Conservation (phyloP, 129 eudicot species). For the Artemisia tridentata region DNA sequence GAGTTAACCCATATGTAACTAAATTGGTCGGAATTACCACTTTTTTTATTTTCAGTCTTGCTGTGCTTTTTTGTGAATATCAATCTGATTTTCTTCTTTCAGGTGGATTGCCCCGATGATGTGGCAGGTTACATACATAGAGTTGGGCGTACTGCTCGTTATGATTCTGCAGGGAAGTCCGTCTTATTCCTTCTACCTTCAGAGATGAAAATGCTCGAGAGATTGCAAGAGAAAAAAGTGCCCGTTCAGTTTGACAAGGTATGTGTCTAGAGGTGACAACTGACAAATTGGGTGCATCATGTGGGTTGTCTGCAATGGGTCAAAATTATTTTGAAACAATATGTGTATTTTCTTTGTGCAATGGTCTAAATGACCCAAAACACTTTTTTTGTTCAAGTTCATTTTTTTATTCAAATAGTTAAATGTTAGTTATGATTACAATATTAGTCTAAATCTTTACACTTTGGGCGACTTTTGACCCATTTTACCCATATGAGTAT, state of each 20-base stretch:
- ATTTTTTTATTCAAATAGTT: neutral
- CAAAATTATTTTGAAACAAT: neutral
- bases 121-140: constrained; percentile 87
- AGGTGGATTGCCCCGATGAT: constrained; percentile 85
- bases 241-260: constrained; percentile 71
- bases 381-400: neutral
- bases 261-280: neutral
- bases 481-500: neutral
- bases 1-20: neutral
- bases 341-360: neutral
- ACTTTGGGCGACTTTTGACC: neutral
- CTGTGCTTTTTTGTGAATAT: neutral
- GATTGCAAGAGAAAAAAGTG: constrained; percentile 71
- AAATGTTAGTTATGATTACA: neutral
- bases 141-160: constrained; percentile 98
- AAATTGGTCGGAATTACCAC: neutral
- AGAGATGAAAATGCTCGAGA: constrained; percentile 82
- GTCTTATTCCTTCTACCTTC: constrained; percentile 82
- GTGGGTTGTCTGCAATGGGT: neutral
- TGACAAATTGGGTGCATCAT: neutral
- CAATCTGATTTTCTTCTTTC: neutral
- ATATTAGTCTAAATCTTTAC: neutral
- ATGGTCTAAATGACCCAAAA: neutral
- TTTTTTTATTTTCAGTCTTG: neutral
- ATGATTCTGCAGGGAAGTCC: constrained; percentile 69